These are phyloP conservation scores for Ulvella scutata DNA, from an alignment of 139 green algal species.

Conservation along the genomic window DNA sequence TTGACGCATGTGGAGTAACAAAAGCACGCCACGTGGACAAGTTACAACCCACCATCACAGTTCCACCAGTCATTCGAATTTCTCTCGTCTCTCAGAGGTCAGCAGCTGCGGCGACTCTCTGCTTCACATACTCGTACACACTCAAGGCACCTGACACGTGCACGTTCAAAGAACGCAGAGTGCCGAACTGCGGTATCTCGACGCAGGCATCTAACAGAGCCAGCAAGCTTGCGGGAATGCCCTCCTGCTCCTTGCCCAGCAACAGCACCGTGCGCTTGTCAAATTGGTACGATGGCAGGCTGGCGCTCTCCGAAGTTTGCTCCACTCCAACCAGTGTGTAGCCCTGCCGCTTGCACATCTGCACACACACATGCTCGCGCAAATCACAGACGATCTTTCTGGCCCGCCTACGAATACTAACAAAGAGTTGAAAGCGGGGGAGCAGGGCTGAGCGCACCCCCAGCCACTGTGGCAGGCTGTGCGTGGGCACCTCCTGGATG, in stretches of 20 bases:
- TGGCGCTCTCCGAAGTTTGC: conserved; percentile 60
- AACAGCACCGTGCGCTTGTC: conserved; percentile 49
- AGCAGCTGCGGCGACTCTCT: no score
- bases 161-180: conserved; percentile 84
- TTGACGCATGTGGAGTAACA: no score
- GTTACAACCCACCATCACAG: no score
- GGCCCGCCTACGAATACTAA: background rate
- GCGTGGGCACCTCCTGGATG: conserved; percentile 49
- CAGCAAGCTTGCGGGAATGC: conserved; percentile 27
- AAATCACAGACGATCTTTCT: background rate
- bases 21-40: no score
- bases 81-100: no score
- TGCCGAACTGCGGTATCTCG: conserved; percentile 84
- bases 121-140: conserved; percentile 70
- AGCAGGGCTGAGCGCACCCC: background rate
- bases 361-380: background rate
- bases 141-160: conserved; percentile 77
- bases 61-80: no score
- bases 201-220: conserved; percentile 57
- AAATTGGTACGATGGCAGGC: conserved; percentile 39
- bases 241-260: conserved; percentile 69
- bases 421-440: background rate
- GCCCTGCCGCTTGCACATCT: conserved; percentile 6
- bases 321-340: conserved; percentile 76
- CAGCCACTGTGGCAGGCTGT: conserved; percentile 50